These are phyloP conservation scores for Xylaria sp. DNA, from an alignment of 2,329 filamentous ascomycete species.

Conservation along the genomic window DNA sequence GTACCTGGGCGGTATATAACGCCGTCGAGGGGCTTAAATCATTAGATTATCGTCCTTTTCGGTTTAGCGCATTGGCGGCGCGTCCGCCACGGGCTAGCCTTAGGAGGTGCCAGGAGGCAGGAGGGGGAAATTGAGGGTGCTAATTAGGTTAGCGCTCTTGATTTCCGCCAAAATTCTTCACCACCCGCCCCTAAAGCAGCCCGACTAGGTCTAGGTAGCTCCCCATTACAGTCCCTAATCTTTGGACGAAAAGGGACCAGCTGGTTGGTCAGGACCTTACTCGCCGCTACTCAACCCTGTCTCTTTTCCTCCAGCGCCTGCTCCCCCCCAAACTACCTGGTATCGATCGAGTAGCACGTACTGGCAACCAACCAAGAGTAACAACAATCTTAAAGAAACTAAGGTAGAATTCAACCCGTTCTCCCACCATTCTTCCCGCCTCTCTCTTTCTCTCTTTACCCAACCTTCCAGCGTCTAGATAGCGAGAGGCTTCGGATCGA, in stretches of 20 bases:
- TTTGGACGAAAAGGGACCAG: not conserved
- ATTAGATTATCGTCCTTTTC: not conserved
- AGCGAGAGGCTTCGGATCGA: conserved; percentile 12
- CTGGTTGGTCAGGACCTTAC: conserved; percentile 26
- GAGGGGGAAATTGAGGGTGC: conserved; percentile 28
- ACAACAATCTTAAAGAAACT: conserved; percentile 31
- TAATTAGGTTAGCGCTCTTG: conserved; percentile 9
- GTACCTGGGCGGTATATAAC: not conserved
- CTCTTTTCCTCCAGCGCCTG: not conserved
- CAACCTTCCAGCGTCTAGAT: conserved; percentile 16
- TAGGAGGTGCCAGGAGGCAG: not conserved
- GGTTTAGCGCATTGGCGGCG: conserved; percentile 19
- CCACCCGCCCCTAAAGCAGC: conserved; percentile 20
- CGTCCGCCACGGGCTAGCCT: conserved; percentile 7
- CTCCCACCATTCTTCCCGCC: conserved; percentile 14
- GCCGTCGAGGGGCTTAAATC: conserved; percentile 15
- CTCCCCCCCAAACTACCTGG: not conserved
- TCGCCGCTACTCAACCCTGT: not conserved
- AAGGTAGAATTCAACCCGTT: conserved; percentile 14
- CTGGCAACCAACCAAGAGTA: conserved; percentile 8
- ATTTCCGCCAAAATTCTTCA: conserved; percentile 29
- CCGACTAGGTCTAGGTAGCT: conserved; percentile 1
- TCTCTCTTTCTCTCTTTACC: conserved; percentile 16
- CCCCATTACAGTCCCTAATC: not conserved
- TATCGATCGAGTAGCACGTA: not conserved